These are phyloP conservation scores for Orbilia blumenaviensis DNA, from an alignment of 2,329 filamentous ascomycete species.

Conservation along the genomic window DNA sequence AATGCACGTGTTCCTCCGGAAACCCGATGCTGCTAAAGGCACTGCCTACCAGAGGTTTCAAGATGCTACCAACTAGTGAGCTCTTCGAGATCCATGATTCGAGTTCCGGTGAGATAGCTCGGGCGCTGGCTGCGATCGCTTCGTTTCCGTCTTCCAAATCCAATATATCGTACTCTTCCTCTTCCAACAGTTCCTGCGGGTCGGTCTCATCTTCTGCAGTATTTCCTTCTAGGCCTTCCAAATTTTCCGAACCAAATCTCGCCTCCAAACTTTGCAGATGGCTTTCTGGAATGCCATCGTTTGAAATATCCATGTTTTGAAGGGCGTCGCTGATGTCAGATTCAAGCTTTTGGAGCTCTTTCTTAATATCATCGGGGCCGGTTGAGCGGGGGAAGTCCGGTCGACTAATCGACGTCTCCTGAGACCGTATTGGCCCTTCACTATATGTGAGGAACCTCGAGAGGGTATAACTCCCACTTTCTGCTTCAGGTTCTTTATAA, in stretches of 20 bases:
- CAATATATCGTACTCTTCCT: constrained; percentile 31
- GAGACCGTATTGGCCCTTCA: constrained; percentile 10
- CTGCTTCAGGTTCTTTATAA: not conserved
- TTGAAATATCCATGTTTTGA: constrained; percentile 32
- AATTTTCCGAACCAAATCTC: constrained; percentile 24
- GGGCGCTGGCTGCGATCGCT: constrained; percentile 17
- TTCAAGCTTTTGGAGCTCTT: constrained; percentile 43
- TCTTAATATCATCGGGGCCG: constrained; percentile 42
- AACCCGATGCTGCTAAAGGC: constrained; percentile 13
- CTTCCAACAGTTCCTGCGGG: constrained; percentile 2
- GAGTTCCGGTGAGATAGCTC: constrained; percentile 47
- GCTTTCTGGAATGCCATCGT: not conserved
- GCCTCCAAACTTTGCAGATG: constrained; percentile 29
- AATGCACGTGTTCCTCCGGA: constrained; percentile 22
- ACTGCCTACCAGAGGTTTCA: constrained; percentile 39
- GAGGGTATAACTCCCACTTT: constrained; percentile 24
- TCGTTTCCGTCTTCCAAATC: constrained; percentile 32
- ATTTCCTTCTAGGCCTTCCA: constrained; percentile 15
- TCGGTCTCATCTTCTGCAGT: constrained; percentile 31
- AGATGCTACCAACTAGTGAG: constrained; percentile 49
- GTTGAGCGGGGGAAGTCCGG: constrained; percentile 45
- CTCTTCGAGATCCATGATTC: constrained; percentile 51
- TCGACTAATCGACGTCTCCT: constrained; percentile 26
- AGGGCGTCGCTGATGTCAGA: constrained; percentile 37
- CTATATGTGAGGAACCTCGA: constrained; percentile 33